Base-by-base conservation (phyloP, 495 filamentous ascomycete genomes). In the Pyronema omphalodes region DNA sequence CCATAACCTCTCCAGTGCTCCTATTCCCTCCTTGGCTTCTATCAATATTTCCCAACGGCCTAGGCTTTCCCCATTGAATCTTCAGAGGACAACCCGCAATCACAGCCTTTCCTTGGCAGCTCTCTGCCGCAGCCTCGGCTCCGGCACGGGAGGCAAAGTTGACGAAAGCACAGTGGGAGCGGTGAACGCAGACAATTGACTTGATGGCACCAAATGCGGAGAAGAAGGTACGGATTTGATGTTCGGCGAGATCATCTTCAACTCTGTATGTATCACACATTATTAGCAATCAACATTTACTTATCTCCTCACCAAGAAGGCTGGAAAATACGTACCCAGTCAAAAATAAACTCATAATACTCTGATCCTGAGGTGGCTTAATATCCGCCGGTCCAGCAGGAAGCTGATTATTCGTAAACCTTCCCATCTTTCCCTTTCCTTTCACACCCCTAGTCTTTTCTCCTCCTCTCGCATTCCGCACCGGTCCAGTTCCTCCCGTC, bases 141-240 rank as follows among this genome's bases (percentile, higher is more conserved):
- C 74, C 80, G 41, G 84, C 77, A 51, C 93, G 79, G 23, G 77
- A 83, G 52, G 83, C 75, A 66, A 84, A 98, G 70, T 96, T 98
- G 68, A 98, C 76, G 61, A 94, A 98, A 0, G 93, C 91, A 61
- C 86, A 94, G 63, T 95, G 93, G 7, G 91, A 84, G 67, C 93
- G 89, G 67, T 98, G 91, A 9, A 88, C 93, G 67, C 93, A 94
- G 46, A 96, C 81, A 15, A 98, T 65, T 3, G 84, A 91, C 53
- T 88, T 85, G 51, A 98, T 78, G 59, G 81, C 78, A 47, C 91
- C 91, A 58, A 86, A 93, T 37, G 80, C 75, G 29, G 81, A 75
- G 70, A 98, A 98, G 73, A 91, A 91, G 6, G 84, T 80, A 14
- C 93, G 84, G 39, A 98, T 72, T 56, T 84, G 81, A 68, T 88